Base-by-base conservation (phyloP, 2,329 filamentous ascomycete species). In the Nemania sp. region DNA sequence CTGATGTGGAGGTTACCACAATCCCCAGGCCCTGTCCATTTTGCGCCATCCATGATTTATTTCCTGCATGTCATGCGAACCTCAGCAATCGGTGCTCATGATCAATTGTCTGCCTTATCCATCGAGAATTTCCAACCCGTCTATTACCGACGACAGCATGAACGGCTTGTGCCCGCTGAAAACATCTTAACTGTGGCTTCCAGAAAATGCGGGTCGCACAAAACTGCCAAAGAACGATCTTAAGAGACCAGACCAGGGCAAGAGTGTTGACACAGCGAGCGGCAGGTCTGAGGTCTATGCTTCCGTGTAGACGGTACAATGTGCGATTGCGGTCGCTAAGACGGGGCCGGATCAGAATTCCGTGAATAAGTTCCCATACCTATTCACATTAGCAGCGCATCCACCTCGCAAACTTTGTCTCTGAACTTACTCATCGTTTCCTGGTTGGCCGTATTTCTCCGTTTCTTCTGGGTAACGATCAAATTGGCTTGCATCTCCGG, bases 381-480 rank as follows among this genome's bases (percentile, higher is more conserved):
- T 91, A 64, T 23, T 56, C 40, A 34, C 43, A 43, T 58, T 50
- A 58, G 45, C 19, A 44, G 19, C 19, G 20, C 31, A 11, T 42
- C 15, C 26, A 14, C 6, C 33, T 28, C 14, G 22, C 24, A 44
- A 3, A 23, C 20, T 30, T 28, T n/a, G n/a, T 49, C 49, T 36
- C 40, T 59, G 40, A 50, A 89, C 93, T 78, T 80, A 97, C 93
- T 91, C 88, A 73, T 97, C 93, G 60, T 86, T 79, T 40, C 90
- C 91, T 49, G 75, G 76, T 63, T 82, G 77, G 33, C 94, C 94
- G 70, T 99, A 99, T 69, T 87, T 85, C 73, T 99, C 94, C 39
- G 90, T 91, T 73, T 99, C 94, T 73, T 99, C 94, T 1, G 94
- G 92, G 72, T 99, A 99, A 72, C 92, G 90, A 75, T 99, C 94